Conservation (phyloP, 2,329 filamentous ascomycete genomes). For the Xylariales sp. region DNA sequence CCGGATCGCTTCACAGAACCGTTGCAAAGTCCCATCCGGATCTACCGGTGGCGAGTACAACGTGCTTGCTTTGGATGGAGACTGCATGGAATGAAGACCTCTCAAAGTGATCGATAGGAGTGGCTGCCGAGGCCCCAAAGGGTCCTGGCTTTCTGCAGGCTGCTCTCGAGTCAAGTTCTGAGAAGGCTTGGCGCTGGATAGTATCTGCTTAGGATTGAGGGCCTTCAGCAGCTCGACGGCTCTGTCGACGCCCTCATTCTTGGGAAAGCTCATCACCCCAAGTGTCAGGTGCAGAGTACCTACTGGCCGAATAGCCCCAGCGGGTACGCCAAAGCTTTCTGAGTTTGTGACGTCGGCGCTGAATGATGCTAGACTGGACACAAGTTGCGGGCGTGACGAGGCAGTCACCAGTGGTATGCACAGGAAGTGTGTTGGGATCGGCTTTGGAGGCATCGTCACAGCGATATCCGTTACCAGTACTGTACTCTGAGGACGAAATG, state of each 20-base stretch:
- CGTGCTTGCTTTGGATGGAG: constrained; percentile 51
- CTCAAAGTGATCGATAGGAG: constrained; percentile 41
- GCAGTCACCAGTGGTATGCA: constrained; percentile 67
- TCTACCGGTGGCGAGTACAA: constrained; percentile 63
- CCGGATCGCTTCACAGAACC: constrained; percentile 55
- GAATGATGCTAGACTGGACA: constrained; percentile 58
- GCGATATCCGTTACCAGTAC: no score
- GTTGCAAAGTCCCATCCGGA: constrained; percentile 40
- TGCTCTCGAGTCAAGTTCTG: constrained; percentile 9
- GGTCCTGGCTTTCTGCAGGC: not conserved
- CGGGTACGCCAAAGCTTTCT: constrained; percentile 49
- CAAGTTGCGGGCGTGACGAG: constrained; percentile 59
- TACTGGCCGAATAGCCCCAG: constrained; percentile 66
- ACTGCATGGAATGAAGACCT: constrained; percentile 60
- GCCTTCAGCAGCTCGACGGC: constrained; percentile 35
- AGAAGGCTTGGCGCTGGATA: constrained; percentile 21
- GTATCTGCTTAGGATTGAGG: constrained; percentile 33
- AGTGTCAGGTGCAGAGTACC: constrained; percentile 83
- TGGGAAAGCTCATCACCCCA: constrained; percentile 73
- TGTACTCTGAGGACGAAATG: no score
- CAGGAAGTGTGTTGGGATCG: constrained; percentile 66
- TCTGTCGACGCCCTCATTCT: constrained; percentile 36
- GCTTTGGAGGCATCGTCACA: constrained; percentile 31
- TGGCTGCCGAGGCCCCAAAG: constrained; percentile 6
- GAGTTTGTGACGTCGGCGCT: constrained; percentile 48